Percentiles rank a stretch among this genome's conserved stretches.
Evolutionary conservation across 176 grass and related monocot genomes (phyloP).

Genomic region (Oryza coarctata): DNA sequence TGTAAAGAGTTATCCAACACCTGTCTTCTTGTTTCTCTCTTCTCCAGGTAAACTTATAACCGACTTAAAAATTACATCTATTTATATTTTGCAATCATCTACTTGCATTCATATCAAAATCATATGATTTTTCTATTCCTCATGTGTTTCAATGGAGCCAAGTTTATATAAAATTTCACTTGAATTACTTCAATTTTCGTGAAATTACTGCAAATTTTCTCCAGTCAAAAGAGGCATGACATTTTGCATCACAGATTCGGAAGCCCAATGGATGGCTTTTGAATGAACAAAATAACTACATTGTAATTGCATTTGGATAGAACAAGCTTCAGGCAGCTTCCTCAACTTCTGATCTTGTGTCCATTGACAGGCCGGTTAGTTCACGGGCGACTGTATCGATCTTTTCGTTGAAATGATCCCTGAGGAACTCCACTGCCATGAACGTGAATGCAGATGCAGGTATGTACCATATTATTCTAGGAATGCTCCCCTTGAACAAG

Average conservation of each 20-base stretch:
- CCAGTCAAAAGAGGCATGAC: neutral
- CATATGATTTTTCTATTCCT: too few species aligned
- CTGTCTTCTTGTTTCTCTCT: too few species aligned
- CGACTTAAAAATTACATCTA: too few species aligned
- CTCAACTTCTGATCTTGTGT: constrained; percentile 54
- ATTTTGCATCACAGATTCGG: neutral
- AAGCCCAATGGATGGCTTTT: neutral
- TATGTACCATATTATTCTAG: constrained; percentile 88
- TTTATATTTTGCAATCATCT: too few species aligned
- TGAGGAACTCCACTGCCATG: constrained; percentile 96
- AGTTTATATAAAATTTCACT: too few species aligned
- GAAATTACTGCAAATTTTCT: too few species aligned
- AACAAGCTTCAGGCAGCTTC: constrained; percentile 35
- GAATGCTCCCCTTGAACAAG: constrained; percentile 84
- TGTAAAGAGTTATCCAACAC: too few species aligned
- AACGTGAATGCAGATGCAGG: constrained; percentile 93
- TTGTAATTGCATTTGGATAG: neutral
- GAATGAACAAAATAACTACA: neutral
- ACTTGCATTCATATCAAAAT: too few species aligned
- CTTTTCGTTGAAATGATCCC: constrained; percentile 76
- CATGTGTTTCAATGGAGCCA: too few species aligned
- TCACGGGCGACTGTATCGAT: constrained; percentile 34
- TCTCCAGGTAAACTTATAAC: too few species aligned
- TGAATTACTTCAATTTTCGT: too few species aligned
- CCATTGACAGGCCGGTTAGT: constrained; percentile 38